These are phyloP conservation scores for Ambrosiella cleistominuta DNA, from an alignment of 2,329 filamentous ascomycete genomes.

Conservation along the genomic window DNA sequence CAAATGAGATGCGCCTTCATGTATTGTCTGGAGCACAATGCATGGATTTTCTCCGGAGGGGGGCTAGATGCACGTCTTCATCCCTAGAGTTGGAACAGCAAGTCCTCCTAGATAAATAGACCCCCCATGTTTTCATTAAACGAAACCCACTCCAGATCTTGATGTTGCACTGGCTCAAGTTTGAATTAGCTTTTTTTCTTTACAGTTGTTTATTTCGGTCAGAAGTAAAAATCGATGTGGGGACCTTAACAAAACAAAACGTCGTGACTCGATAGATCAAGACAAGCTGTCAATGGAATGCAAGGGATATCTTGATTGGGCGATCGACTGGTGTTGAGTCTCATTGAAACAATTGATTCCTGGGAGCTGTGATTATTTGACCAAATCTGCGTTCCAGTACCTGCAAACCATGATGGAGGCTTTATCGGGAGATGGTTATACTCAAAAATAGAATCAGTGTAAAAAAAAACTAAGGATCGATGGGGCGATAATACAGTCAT, in stretches of 20 bases:
- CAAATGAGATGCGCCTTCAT: neutral
- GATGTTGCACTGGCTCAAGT: neutral
- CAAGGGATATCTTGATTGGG: conserved; percentile 5
- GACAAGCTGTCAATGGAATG: conserved; percentile 3
- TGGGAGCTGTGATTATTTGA: too few relatives aligned
- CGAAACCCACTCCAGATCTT: neutral
- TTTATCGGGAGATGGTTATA: too few relatives aligned
- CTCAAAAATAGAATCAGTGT: too few relatives aligned
- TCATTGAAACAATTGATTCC: neutral
- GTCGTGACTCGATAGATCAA: neutral
- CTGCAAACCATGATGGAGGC: too few relatives aligned
- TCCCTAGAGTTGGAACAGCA: neutral
- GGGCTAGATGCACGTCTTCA: neutral
- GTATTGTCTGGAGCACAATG: neutral
- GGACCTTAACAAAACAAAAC: neutral
- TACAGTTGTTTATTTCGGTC: neutral
- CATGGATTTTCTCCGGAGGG: neutral
- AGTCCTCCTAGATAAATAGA: conserved; percentile 8
- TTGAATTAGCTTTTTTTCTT: too few relatives aligned
- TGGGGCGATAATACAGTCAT: too few relatives aligned
- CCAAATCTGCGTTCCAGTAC: too few relatives aligned
- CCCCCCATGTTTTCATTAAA: conserved; percentile 3
- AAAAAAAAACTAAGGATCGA: too few relatives aligned
- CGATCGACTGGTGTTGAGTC: neutral
- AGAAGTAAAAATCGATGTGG: neutral